A percentile compares a stretch with the other conserved stretches of the same genome.
phyloP scores from a whole-genome alignment of 306 rosid genomes.

The Prunus dulcis region DNA sequence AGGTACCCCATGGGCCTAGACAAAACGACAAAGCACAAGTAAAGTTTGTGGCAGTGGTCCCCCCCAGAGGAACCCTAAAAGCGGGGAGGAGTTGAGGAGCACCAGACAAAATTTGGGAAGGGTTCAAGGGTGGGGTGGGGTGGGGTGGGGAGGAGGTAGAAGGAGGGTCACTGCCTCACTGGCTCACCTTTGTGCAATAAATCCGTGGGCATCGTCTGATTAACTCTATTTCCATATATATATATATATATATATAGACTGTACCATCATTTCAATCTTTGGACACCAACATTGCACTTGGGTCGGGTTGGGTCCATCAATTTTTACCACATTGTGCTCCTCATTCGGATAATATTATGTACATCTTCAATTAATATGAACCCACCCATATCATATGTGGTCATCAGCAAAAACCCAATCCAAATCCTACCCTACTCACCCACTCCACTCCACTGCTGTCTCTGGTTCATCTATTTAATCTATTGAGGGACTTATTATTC shows the following conservation, averaged over 20 bases:
- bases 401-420: neutral
- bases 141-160: neutral
- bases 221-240: neutral
- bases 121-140: neutral
- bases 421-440: constrained; percentile 1
- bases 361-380: neutral
- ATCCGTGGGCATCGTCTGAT: constrained; percentile 26
- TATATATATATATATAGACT: neutral
- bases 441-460: neutral
- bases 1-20: constrained; percentile 8
- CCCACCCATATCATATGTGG: neutral
- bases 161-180: neutral
- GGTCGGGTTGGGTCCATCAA: too few species aligned
- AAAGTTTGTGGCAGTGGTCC: constrained; percentile 14
- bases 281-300: neutral
- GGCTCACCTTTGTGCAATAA: constrained; percentile 17
- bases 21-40: constrained; percentile 21
- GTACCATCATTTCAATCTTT: neutral
- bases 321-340: neutral
- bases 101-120: constrained; percentile 23
- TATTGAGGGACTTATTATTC: neutral
- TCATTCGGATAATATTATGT: neutral
- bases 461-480: constrained; percentile 3
- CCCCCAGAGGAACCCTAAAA: constrained; percentile 24
- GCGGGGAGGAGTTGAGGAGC: constrained; percentile 12